Percentiles rank a stretch among this genome's conserved stretches.
These are phyloP conservation scores for Chaetoceros tenuissimus DNA, from an alignment of 108 stramenopile genomes.

Conservation along the genomic window DNA sequence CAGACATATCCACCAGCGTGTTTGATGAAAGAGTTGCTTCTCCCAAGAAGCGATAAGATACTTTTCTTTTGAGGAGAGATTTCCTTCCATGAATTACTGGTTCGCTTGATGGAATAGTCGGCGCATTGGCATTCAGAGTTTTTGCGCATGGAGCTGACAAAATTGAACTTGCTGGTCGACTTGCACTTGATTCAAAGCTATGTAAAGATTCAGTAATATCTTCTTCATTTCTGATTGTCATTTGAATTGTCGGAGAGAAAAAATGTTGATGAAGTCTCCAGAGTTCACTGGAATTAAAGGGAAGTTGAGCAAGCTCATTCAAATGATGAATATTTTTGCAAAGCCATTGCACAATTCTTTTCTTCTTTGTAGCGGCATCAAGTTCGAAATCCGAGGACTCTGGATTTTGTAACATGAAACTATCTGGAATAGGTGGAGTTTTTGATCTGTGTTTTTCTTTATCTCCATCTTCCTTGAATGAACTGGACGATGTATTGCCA, in stretches of 20 bases:
- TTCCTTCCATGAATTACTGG: conserved; percentile 30
- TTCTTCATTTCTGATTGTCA: conserved; percentile 14
- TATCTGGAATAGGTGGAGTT: too few species aligned
- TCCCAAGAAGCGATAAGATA: conserved; percentile 64
- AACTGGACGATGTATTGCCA: too few species aligned
- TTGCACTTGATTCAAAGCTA: background rate
- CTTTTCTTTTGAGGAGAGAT: conserved; percentile 56
- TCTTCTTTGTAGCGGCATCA: conserved; percentile 31
- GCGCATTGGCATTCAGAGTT: background rate
- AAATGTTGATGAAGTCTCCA: conserved; percentile 70
- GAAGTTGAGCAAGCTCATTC: conserved; percentile 58
- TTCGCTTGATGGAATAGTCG: conserved; percentile 18
- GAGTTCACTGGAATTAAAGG: conserved; percentile 63
- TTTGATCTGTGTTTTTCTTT: too few species aligned
- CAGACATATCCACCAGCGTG: too few species aligned
- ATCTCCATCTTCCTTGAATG: too few species aligned
- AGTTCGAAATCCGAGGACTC: too few species aligned
- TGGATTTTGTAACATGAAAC: too few species aligned
- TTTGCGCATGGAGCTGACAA: background rate
- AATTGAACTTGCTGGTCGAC: background rate
- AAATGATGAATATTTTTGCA: conserved; percentile 54
- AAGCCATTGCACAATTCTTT: conserved; percentile 72
- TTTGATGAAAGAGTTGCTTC: conserved; percentile 26
- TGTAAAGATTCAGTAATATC: background rate
- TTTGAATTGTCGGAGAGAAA: conserved; percentile 71